Conservation (phyloP, 805 yeast genomes). For the Kluyveromyces nonfermentans region DNA sequence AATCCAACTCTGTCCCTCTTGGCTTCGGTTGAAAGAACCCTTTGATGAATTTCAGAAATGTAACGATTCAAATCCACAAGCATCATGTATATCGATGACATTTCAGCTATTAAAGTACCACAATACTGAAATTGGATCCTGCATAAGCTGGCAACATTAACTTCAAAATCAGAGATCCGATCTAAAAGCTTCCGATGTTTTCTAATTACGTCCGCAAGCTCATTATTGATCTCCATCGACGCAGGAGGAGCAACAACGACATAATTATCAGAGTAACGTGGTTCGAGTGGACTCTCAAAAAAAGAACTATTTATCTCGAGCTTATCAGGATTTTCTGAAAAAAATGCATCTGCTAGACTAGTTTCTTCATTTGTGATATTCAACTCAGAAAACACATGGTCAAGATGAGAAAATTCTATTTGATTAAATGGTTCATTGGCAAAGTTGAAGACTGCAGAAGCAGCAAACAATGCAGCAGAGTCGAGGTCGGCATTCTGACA, state of each 20-base stretch:
- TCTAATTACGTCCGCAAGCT: constrained; percentile 25
- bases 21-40: constrained; percentile 13
- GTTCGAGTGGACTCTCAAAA: constrained; percentile 26
- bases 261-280: constrained; percentile 22
- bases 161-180: constrained; percentile 28
- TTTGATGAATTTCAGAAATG: constrained; percentile 18
- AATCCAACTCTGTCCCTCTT: constrained; percentile 21
- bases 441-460: constrained; percentile 22
- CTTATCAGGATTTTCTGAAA: constrained; percentile 9
- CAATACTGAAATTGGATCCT: constrained; percentile 30
- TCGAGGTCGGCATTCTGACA: constrained; percentile 24
- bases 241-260: constrained; percentile 26
- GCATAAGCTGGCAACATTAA: constrained; percentile 29
- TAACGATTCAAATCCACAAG: constrained; percentile 27
- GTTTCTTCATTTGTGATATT: constrained; percentile 15
- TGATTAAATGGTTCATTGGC: constrained; percentile 25
- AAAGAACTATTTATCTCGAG: constrained; percentile 6
- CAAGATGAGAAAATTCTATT: constrained; percentile 25
- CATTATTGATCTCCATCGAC: constrained; percentile 20
- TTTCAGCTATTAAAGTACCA: constrained; percentile 27
- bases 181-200: constrained; percentile 26
- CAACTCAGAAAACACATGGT: constrained; percentile 22
- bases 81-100: constrained; percentile 26
- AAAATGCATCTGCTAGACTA: constrained; percentile 17
- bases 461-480: constrained; percentile 28